Conservation (phyloP, 2,329 filamentous ascomycete species). For the Emergomyces pasteurianus region DNA sequence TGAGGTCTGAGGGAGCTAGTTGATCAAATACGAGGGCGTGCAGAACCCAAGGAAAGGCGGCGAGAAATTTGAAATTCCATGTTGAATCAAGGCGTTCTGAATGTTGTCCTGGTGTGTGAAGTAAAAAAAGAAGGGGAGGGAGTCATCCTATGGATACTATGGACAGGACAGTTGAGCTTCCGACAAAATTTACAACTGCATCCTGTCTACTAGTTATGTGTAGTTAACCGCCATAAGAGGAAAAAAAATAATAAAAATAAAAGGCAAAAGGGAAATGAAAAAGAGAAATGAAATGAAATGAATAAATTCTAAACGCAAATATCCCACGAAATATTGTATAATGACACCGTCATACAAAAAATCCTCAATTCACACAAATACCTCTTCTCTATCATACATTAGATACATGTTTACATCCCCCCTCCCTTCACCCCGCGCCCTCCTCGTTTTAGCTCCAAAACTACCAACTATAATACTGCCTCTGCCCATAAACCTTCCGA, state of each 20-base stretch:
- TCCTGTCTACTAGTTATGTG: no score
- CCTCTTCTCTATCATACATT: conserved; percentile 4
- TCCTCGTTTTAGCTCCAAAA: neutral
- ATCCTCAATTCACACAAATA: neutral
- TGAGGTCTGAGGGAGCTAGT: no score
- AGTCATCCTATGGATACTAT: no score
- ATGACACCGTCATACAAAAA: neutral
- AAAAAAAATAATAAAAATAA: no score
- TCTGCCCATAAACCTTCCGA: conserved; percentile 68
- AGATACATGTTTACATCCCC: no score
- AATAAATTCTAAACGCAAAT: neutral
- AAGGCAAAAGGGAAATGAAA: neutral
- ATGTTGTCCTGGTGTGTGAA: neutral
- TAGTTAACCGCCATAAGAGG: no score
- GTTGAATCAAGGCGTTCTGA: neutral
- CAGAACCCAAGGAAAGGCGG: no score
- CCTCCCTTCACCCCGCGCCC: no score
- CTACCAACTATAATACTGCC: conserved; percentile 88
- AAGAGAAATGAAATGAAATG: neutral
- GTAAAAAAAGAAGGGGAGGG: neutral
- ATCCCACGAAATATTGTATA: neutral
- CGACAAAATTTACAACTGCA: no score
- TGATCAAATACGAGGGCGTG: no score
- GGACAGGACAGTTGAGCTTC: no score
- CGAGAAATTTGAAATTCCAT: neutral